Percentiles rank a stretch among this genome's conserved stretches.
Conservation (phyloP, 2,329 filamentous ascomycete species). For the Sporothrix pseudoabietina region DNA sequence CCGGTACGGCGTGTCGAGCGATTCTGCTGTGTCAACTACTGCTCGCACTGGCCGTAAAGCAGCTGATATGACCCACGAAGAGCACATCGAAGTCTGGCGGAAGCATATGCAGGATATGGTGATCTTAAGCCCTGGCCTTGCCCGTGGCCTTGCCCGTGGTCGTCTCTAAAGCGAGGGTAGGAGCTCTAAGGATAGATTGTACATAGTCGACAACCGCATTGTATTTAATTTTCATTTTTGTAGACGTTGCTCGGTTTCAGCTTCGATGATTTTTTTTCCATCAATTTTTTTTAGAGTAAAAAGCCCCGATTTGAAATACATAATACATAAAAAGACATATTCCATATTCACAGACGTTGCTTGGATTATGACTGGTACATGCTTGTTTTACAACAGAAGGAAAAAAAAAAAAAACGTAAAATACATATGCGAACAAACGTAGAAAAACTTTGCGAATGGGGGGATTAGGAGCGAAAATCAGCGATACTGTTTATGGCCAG, state of each 20-base stretch:
- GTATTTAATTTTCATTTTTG: background rate
- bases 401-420: background rate
- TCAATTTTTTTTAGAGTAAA: background rate
- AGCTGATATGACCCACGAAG: conserved; percentile 13
- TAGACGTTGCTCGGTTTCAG: background rate
- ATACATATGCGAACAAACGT: background rate
- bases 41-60: background rate
- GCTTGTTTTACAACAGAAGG: background rate
- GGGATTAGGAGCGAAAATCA: too few relatives aligned
- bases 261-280: background rate
- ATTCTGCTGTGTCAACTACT: background rate
- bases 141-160: background rate
- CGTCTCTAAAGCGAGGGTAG: background rate
- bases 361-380: background rate
- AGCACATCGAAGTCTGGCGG: conserved; percentile 32
- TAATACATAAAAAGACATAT: background rate
- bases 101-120: conserved; percentile 34
- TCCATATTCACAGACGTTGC: too few relatives aligned
- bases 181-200: background rate
- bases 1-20: conserved; percentile 42
- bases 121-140: conserved; percentile 34
- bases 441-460: background rate
- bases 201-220: background rate
- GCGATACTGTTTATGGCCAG: too few relatives aligned
- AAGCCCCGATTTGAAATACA: background rate